Percentiles rank a stretch among this genome's conserved stretches.
Conservation (phyloP, 495 filamentous ascomycete genomes). For the Aspergillus cristatus region DNA sequence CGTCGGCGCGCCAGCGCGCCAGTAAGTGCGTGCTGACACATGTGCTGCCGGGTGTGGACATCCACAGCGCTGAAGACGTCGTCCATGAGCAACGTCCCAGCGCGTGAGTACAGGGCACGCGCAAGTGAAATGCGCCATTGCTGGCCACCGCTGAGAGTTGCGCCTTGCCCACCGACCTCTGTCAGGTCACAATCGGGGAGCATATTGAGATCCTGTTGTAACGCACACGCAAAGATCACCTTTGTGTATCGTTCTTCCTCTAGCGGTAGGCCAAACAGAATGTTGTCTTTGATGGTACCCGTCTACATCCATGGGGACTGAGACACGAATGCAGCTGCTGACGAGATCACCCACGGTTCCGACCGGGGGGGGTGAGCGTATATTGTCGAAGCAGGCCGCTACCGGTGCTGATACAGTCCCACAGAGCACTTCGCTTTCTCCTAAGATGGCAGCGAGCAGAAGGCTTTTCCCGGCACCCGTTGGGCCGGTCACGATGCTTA, state of each 20-base stretch:
- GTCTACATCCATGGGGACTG: constrained; percentile 75
- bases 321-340: constrained; percentile 56
- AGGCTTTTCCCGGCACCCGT: constrained; percentile 49
- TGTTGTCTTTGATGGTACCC: constrained; percentile 59
- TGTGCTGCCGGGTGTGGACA: constrained; percentile 59
- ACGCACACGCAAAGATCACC: constrained; percentile 53
- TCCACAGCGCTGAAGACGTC: constrained; percentile 60
- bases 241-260: constrained; percentile 49
- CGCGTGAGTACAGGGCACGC: constrained; percentile 64
- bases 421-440: constrained; percentile 36
- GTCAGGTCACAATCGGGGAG: constrained; percentile 58
- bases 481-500: constrained; percentile 46
- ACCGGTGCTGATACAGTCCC: constrained; percentile 32
- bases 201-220: constrained; percentile 61
- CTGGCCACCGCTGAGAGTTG: constrained; percentile 68
- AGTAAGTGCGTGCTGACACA: constrained; percentile 57
- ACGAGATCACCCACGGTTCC: constrained; percentile 28
- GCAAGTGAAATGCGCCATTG: constrained; percentile 66
- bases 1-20: constrained; percentile 53
- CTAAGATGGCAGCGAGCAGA: constrained; percentile 44
- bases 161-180: constrained; percentile 63
- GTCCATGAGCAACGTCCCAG: constrained; percentile 62
- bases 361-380: background rate
- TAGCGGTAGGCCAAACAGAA: constrained; percentile 54
- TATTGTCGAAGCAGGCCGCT: background rate